phyloP scores from a whole-genome alignment of 352 stramenopile species.

The Elongisporangium senticosum region DNA sequence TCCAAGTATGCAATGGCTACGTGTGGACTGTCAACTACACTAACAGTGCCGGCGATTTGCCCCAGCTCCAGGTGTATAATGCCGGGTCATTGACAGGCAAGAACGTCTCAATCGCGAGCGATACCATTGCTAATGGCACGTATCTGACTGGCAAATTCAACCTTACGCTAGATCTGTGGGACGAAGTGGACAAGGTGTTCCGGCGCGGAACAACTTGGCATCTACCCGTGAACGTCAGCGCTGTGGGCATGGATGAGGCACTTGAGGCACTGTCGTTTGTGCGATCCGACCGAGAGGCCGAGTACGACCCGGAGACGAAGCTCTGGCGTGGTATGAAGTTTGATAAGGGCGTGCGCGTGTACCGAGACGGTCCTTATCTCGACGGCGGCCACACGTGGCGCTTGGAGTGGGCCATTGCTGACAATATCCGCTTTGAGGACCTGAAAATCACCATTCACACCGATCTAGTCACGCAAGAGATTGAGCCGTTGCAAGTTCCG shows the following conservation, averaged over 20 bases:
- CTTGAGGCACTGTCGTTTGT: slow-evolving; percentile 65
- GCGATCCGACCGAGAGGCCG: slow-evolving; percentile 53
- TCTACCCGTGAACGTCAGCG: slow-evolving; percentile 65
- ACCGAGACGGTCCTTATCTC: slow-evolving; percentile 53
- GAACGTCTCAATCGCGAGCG: not conserved
- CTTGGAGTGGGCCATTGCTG: slow-evolving; percentile 64
- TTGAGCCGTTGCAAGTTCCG: slow-evolving; percentile 47
- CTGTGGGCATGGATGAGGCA: slow-evolving; percentile 64
- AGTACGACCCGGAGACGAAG: slow-evolving; percentile 53
- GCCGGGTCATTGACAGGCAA: not conserved
- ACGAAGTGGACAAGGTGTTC: slow-evolving; percentile 28
- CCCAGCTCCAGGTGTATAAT: slow-evolving; percentile 43
- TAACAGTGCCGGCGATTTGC: slow-evolving; percentile 57
- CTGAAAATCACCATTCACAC: slow-evolving; percentile 56
- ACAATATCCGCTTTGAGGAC: slow-evolving; percentile 71
- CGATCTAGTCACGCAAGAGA: slow-evolving; percentile 52
- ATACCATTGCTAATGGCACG: slow-evolving; percentile 63
- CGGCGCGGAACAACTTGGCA: slow-evolving; percentile 52
- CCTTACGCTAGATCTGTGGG: slow-evolving; percentile 44
- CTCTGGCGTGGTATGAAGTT: slow-evolving; percentile 48
- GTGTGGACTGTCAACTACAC: slow-evolving; percentile 59
- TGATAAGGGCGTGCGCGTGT: slow-evolving; percentile 70
- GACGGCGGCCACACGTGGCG: slow-evolving; percentile 72
- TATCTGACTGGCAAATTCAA: slow-evolving; percentile 64
- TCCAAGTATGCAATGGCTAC: slow-evolving; percentile 59